Conservation (phyloP, 2,329 filamentous ascomycete species). For the Lecanosticta acicola region DNA sequence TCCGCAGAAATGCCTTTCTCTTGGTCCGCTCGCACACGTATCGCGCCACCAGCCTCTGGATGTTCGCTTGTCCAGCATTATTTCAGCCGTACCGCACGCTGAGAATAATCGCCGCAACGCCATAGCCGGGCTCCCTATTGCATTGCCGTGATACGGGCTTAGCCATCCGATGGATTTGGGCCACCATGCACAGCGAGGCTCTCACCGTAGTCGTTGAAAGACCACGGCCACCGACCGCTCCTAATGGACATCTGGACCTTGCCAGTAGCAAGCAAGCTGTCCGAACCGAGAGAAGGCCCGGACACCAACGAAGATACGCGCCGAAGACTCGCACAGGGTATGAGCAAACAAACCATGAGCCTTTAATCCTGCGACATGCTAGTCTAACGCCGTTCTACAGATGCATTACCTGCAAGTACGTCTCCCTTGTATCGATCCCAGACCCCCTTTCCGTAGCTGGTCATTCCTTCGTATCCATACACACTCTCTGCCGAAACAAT, state of each 20-base stretch:
- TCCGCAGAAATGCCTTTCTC: conserved; percentile 3
- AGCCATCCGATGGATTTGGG: conserved; percentile 11
- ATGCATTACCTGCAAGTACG: conserved; percentile 23
- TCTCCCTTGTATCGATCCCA: background rate
- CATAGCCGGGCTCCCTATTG: too few species aligned
- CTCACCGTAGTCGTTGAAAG: conserved; percentile 14
- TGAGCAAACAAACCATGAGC: background rate
- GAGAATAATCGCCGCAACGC: too few species aligned
- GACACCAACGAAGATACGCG: conserved; percentile 21
- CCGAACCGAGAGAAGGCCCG: conserved; percentile 16
- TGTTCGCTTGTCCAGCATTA: conserved; percentile 3
- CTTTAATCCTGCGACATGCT: background rate
- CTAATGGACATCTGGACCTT: background rate
- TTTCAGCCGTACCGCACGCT: background rate
- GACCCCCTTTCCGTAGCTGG: too few species aligned
- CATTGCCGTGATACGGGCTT: too few species aligned
- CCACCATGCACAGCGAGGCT: conserved; percentile 4
- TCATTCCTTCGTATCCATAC: too few species aligned
- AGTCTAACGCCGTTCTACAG: background rate
- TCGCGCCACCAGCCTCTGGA: background rate
- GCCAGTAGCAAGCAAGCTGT: conserved; percentile 10
- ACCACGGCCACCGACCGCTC: conserved; percentile 7
- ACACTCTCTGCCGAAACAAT: too few species aligned
- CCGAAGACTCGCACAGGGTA: conserved; percentile 20
- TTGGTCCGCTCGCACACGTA: conserved; percentile 18